Evolutionary conservation across 2,329 filamentous ascomycete species (phyloP), one percentile per base, ranked within the genome.

Genomic region (Hypoxylon sp.): DNA sequence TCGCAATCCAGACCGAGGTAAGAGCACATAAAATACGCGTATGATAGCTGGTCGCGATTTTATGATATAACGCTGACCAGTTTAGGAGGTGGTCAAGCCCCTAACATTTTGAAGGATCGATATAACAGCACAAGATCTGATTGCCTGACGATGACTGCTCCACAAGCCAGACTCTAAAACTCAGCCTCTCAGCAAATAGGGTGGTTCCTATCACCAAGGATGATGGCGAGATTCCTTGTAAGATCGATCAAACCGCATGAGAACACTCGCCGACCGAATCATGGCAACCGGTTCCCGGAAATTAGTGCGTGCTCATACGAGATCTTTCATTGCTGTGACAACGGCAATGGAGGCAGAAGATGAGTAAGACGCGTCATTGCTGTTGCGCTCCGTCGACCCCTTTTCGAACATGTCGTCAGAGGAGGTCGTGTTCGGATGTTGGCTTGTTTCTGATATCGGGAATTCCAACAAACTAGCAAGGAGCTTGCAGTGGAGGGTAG

Each of bases 401-500:
- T 66, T 64, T 63, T 60, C 20, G 33, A n/a, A 64, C 9, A 67
- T 68, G 69, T 63, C 64, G 67, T 67, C 63, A 66, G 60, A 53
- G 36, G 42, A 58, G 61, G 57, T 70, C 67, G 67, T 70, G 67
- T 71, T 70, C 65, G 69, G 63, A 57, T 44, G 61, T 42, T 65
- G 63, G 60, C 62, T 56, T 65, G 64, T 63, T 66, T 69, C 66
- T 71, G 62, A 68, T 68, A 54, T 69, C 69, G 69, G 69, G 64
- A 71, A 33, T 68, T 63, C 64, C 67, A 69, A 57, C 64, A 54
- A 53, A 54, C 61, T 65, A 58, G 44, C 56, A 62, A 60, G 61
- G 51, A 61, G 42, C 48, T 65, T 52, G 54, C 54, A 36, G 36
- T 69, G 63, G 61, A 65, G 63, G 57, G 68, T 70, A 64, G 56